Percentiles rank a stretch among this genome's conserved stretches.
Conservation (phyloP, 2,329 filamentous ascomycete genomes). For the Talaromyces atroroseus region DNA sequence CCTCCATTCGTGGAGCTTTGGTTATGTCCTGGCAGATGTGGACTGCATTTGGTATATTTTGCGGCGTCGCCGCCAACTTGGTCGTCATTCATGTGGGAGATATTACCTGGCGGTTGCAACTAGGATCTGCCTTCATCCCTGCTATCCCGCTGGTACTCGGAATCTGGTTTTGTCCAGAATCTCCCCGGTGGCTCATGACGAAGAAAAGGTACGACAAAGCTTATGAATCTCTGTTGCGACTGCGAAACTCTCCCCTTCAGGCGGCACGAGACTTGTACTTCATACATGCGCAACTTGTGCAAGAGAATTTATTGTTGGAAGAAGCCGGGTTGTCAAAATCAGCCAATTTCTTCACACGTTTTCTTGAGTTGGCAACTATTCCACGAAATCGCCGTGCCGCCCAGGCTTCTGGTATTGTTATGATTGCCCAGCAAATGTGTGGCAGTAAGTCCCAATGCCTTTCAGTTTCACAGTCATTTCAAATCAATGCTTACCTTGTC, state of each 20-base stretch:
- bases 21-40: conserved; percentile 53
- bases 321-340: conserved; percentile 30
- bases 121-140: conserved; percentile 61
- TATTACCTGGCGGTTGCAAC: conserved; percentile 59
- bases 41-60: conserved; percentile 60
- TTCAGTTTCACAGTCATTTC: neutral
- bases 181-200: conserved; percentile 63
- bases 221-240: conserved; percentile 52
- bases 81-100: conserved; percentile 55
- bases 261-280: conserved; percentile 60
- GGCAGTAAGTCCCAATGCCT: conserved; percentile 32
- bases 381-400: conserved; percentile 56
- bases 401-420: conserved; percentile 70
- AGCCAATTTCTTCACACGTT: conserved; percentile 56
- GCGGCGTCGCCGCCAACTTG: conserved; percentile 61
- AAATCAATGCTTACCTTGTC: neutral
- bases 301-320: conserved; percentile 32
- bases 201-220: conserved; percentile 59
- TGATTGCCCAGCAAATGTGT: conserved; percentile 72
- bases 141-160: conserved; percentile 56
- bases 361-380: conserved; percentile 48
- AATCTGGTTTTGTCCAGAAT: conserved; percentile 60
- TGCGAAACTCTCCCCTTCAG: conserved; percentile 56
- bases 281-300: conserved; percentile 49
- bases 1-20: conserved; percentile 50